Evolutionary conservation across 1,284 basidiomycete genomes (phyloP).

Genomic region (Thecaphora frezii): DNA sequence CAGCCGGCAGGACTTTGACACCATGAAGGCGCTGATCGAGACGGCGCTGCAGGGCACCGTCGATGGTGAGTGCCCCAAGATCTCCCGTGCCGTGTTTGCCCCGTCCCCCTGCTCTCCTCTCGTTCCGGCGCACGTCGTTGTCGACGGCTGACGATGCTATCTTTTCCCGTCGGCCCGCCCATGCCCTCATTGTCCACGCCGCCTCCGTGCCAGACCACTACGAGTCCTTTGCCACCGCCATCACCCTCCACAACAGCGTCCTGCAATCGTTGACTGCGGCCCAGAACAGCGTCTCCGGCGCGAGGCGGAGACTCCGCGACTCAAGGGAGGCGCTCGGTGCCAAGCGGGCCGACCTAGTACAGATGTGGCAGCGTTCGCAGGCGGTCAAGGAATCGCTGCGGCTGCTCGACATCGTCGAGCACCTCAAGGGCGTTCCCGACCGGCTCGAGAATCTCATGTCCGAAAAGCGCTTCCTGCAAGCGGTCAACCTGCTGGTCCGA

Average conservation of each 20-base stretch:
- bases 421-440: slow-evolving; percentile 87
- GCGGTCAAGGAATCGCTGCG: slow-evolving; percentile 53
- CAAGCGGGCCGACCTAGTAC: slow-evolving; percentile 55
- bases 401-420: slow-evolving; percentile 58
- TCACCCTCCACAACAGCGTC: slow-evolving; percentile 56
- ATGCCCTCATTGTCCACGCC: too few species aligned
- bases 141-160: too few species aligned
- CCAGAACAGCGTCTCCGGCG: slow-evolving; percentile 44
- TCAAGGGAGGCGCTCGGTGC: slow-evolving; percentile 55
- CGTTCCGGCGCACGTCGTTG: too few species aligned
- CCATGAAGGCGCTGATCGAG: slow-evolving; percentile 50
- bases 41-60: slow-evolving; percentile 53
- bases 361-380: slow-evolving; percentile 56
- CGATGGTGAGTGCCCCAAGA: slow-evolving; percentile 24
- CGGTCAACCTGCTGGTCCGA: slow-evolving; percentile 81
- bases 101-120: too few species aligned
- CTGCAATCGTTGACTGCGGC: slow-evolving; percentile 37
- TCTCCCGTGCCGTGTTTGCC: too few species aligned
- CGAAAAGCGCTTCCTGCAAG: slow-evolving; percentile 89
- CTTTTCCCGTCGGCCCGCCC: too few species aligned
- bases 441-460: slow-evolving; percentile 89
- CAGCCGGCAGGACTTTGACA: slow-evolving; percentile 41
- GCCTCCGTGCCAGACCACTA: slow-evolving; percentile 50
- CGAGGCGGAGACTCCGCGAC: slow-evolving; percentile 42
- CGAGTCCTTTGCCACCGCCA: slow-evolving; percentile 58